Percentiles rank a stretch among this genome's conserved stretches.
phyloP scores from a whole-genome alignment of 495 filamentous ascomycete genomes.

The Parathielavia appendiculata region DNA sequence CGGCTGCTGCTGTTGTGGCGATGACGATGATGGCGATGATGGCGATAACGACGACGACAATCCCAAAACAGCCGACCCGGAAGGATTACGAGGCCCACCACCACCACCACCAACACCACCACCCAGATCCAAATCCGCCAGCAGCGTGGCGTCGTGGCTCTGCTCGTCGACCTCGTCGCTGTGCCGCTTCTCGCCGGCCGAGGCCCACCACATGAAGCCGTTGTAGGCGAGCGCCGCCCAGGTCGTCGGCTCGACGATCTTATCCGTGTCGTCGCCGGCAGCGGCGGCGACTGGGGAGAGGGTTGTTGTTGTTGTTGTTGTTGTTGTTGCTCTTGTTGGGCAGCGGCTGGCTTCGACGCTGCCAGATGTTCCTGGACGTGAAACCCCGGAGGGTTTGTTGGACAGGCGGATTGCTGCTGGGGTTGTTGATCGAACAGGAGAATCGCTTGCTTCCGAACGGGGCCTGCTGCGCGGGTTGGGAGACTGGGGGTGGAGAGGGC shows the following conservation, averaged over 20 bases:
- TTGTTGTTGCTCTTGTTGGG: too few species aligned
- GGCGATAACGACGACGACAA: slow-evolving; percentile 38
- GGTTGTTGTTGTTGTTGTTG: not conserved
- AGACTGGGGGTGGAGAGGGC: slow-evolving; percentile 17
- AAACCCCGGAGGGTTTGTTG: slow-evolving; percentile 1
- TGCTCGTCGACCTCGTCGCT: slow-evolving; percentile 46
- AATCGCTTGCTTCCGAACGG: slow-evolving; percentile 22
- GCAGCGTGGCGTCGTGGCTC: slow-evolving; percentile 43
- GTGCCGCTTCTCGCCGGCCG: slow-evolving; percentile 77
- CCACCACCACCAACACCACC: too few species aligned
- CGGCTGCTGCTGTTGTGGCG: too few species aligned
- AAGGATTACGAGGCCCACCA: too few species aligned
- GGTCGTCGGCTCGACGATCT: slow-evolving; percentile 69
- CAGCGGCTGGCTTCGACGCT: not conserved
- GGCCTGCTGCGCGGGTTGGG: slow-evolving; percentile 20
- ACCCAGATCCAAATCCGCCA: slow-evolving; percentile 38
- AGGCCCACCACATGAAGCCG: slow-evolving; percentile 98
- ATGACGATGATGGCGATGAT: not conserved
- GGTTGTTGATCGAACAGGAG: slow-evolving; percentile 5
- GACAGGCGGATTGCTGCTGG: slow-evolving; percentile 27
- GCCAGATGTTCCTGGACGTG: slow-evolving; percentile 27
- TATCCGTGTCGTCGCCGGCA: slow-evolving; percentile 42
- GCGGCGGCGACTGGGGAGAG: not conserved
- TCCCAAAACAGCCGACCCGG: not conserved
- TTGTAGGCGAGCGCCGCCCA: slow-evolving; percentile 88